phyloP scores from a whole-genome alignment of 106 monocot genomes.

The Dendrobium chrysotoxum region DNA sequence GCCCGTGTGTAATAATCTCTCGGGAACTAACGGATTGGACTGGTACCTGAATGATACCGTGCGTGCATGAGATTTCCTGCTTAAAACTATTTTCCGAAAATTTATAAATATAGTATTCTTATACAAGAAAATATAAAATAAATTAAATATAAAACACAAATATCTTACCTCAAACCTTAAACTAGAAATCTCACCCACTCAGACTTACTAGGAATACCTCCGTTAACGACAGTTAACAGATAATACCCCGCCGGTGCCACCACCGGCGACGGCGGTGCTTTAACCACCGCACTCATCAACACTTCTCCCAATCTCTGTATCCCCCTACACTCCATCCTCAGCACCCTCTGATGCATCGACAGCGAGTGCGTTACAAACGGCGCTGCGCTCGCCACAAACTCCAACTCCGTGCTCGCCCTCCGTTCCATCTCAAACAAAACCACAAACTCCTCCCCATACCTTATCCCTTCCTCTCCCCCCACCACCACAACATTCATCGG shows the following conservation, averaged over 20 bases:
- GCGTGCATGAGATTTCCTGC: too few relatives aligned
- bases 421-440: slow-evolving; percentile 15
- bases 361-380: slow-evolving; percentile 55
- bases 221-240: slow-evolving; percentile 43
- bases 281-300: slow-evolving; percentile 1
- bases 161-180: background rate
- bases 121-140: too few relatives aligned
- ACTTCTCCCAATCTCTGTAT: background rate
- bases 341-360: slow-evolving; percentile 60
- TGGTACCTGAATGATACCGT: too few relatives aligned
- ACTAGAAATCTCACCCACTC: slow-evolving; percentile 30
- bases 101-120: too few relatives aligned
- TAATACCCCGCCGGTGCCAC: slow-evolving; percentile 54
- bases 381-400: slow-evolving; percentile 33
- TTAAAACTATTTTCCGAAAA: too few relatives aligned
- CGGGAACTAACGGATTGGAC: too few relatives aligned
- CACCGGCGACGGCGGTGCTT: slow-evolving; percentile 29
- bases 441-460: slow-evolving; percentile 33
- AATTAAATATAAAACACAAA: too few relatives aligned
- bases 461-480: background rate
- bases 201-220: slow-evolving; percentile 36
- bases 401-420: background rate
- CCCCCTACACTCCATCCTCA: slow-evolving; percentile 19
- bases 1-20: too few relatives aligned
- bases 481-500: slow-evolving; percentile 14